Conservation (phyloP, 257 asterid species). For the Haberlea rhodopensis region DNA sequence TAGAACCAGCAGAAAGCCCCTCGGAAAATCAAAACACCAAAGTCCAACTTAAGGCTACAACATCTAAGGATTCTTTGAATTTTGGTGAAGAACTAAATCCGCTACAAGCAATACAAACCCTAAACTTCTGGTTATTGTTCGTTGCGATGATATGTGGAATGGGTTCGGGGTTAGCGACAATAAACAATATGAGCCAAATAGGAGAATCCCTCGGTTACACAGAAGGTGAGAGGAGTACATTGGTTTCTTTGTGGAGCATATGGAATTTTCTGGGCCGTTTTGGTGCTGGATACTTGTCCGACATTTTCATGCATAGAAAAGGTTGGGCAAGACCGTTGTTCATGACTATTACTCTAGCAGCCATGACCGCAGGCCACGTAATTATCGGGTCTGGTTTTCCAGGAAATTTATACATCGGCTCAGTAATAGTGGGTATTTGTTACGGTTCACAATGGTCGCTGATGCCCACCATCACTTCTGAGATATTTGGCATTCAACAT, state of each 20-base stretch:
- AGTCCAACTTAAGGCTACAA: slow-evolving; percentile 18
- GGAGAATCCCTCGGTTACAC: slow-evolving; percentile 90
- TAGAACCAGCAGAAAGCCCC: slow-evolving; percentile 10
- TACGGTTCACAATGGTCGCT: slow-evolving; percentile 95
- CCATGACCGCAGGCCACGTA: slow-evolving; percentile 75
- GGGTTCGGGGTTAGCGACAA: slow-evolving; percentile 93
- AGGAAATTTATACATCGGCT: slow-evolving; percentile 68
- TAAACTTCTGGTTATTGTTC: slow-evolving; percentile 80
- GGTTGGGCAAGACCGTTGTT: slow-evolving; percentile 83
- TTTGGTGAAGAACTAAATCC: slow-evolving; percentile 44
- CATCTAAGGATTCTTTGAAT: slow-evolving; percentile 31
- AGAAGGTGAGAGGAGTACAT: slow-evolving; percentile 55
- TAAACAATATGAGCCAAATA: slow-evolving; percentile 93
- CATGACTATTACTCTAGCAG: slow-evolving; percentile 59
- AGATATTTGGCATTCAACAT: slow-evolving; percentile 72
- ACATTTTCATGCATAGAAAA: slow-evolving; percentile 44
- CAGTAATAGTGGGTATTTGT: slow-evolving; percentile 71
- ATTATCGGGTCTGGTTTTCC: slow-evolving; percentile 73
- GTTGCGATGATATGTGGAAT: slow-evolving; percentile 82
- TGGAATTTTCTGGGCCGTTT: slow-evolving; percentile 96
- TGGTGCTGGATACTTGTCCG: slow-evolving; percentile 81
- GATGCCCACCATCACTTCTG: slow-evolving; percentile 90
- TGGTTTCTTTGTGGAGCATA: slow-evolving; percentile 89
- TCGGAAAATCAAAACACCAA: slow-evolving; percentile 9
- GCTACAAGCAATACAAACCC: slow-evolving; percentile 53